phyloP scores from a whole-genome alignment of 108 stramenopile genomes.

The Cylindrotheca closterium region DNA sequence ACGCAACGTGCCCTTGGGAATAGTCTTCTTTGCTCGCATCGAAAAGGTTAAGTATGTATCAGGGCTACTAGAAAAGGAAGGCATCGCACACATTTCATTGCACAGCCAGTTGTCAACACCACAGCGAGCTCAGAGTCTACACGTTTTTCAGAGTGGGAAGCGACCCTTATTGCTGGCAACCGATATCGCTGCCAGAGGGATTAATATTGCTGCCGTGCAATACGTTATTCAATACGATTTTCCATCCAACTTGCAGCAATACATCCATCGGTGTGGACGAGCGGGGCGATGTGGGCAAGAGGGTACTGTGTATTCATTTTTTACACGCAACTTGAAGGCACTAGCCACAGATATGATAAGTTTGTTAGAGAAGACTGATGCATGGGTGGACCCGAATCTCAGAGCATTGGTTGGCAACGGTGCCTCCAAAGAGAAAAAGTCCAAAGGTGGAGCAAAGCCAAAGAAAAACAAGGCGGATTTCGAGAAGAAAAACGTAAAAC shows the following conservation, averaged over 20 bases:
- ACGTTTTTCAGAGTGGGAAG: slow-evolving; percentile 53
- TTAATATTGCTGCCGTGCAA: slow-evolving; percentile 87
- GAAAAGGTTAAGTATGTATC: slow-evolving; percentile 61
- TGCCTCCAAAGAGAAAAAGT: not conserved
- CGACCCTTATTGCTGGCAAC: slow-evolving; percentile 87
- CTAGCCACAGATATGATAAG: slow-evolving; percentile 66
- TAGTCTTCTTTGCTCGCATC: slow-evolving; percentile 46
- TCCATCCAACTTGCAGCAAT: slow-evolving; percentile 82
- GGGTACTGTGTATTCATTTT: slow-evolving; percentile 62
- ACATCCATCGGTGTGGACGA: slow-evolving; percentile 68
- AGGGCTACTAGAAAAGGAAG: slow-evolving; percentile 59
- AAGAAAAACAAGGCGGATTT: not conserved
- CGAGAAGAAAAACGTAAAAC: not conserved
- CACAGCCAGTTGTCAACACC: slow-evolving; percentile 63
- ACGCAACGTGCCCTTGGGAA: slow-evolving; percentile 25
- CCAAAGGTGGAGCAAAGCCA: not conserved
- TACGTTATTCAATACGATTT: slow-evolving; percentile 95
- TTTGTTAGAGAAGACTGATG: slow-evolving; percentile 50
- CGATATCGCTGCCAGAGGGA: slow-evolving; percentile 95
- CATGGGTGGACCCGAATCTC: slow-evolving; percentile 81
- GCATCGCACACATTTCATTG: slow-evolving; percentile 39
- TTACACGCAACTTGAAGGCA: slow-evolving; percentile 63
- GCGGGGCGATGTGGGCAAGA: slow-evolving; percentile 14
- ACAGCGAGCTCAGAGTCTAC: slow-evolving; percentile 49
- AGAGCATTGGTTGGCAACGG: slow-evolving; percentile 38